Base-by-base conservation (phyloP, 2,329 filamentous ascomycete genomes). In the Ophiognomonia clavigignenti-juglandacearum region DNA sequence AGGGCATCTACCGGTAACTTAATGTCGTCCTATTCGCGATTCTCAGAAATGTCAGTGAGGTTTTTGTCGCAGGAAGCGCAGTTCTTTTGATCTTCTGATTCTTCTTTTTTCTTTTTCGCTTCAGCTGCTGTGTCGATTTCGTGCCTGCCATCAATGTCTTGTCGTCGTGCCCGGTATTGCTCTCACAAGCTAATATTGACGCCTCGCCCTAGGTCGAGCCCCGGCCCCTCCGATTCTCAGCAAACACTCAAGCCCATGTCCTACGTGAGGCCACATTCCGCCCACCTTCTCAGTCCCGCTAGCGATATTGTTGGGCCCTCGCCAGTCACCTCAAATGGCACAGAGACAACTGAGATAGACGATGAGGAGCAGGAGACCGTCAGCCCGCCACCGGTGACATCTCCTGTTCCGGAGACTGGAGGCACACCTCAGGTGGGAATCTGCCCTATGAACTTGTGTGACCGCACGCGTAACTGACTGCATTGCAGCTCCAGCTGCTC, bases 241-340 rank as follows among this genome's bases (percentile, higher is more conserved):
- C 66, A 69, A 49, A 72, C 70, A 32, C 72, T 80, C 23, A 77
- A 73, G 49, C 77, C 78, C 22, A 67, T 67, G 53, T 75, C 75
- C 24, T 69, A 70, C 42, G 65, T 72, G 50, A 69, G 72, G 40
- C 61, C 75, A 20, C 65, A 71, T 29, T 75, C 77, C 34, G 72
- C 67, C 58, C 67, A 70, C 26, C 72, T 85, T 61, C 57, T 81
- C 27, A 77, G 81, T 66, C 75, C 85, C 52, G 80, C 73, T 59
- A 83, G 76, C 61, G 82, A 86, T 57, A 78, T 84, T 55, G 84
- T 90, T 44, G 87, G 88, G 34, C 88, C 88, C 9, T 92, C 88
- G 16, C 88, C 88, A 7, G 87, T 92, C 20, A 90, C 89, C 42
- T 93, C 88, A 32, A 91, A 87, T 61, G 86, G 87, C 50, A 93